These are phyloP conservation scores for Penicillium macrosclerotiorum DNA, from an alignment of 495 filamentous ascomycete species.

Conservation along the genomic window DNA sequence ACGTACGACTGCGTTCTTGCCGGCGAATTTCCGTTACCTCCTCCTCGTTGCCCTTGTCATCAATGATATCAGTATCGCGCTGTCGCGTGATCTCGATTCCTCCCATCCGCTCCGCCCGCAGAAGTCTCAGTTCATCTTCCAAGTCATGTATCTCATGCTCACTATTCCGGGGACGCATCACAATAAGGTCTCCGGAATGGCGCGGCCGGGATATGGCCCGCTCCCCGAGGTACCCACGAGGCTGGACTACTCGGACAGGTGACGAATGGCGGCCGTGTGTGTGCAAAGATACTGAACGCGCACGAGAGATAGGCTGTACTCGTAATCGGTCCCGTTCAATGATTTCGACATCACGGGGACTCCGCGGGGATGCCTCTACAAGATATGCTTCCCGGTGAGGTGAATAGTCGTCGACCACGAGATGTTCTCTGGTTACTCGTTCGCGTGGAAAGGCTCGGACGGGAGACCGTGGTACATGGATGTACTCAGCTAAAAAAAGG, in stretches of 20 bases:
- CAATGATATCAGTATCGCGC: slow-evolving; percentile 42
- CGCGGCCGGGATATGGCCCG: slow-evolving; percentile 48
- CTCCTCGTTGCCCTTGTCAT: slow-evolving; percentile 47
- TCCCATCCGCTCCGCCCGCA: slow-evolving; percentile 44
- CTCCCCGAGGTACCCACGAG: slow-evolving; percentile 27
- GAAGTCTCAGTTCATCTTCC: slow-evolving; percentile 47
- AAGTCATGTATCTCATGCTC: slow-evolving; percentile 55
- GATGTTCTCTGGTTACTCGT: slow-evolving; percentile 29
- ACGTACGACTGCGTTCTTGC: slow-evolving; percentile 84
- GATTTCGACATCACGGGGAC: slow-evolving; percentile 23
- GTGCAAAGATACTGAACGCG: slow-evolving; percentile 40
- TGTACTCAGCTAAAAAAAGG: slow-evolving; percentile 24
- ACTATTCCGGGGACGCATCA: slow-evolving; percentile 48
- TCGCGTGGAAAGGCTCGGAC: slow-evolving; percentile 23
- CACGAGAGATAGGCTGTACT: slow-evolving; percentile 32
- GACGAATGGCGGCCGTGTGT: slow-evolving; percentile 37
- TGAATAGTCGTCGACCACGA: slow-evolving; percentile 25
- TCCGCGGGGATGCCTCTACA: slow-evolving; percentile 31
- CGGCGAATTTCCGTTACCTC: slow-evolving; percentile 61
- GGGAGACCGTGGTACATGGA: slow-evolving; percentile 28
- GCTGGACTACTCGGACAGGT: slow-evolving; percentile 28
- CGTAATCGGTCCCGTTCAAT: slow-evolving; percentile 12
- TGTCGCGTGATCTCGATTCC: slow-evolving; percentile 43
- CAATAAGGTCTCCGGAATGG: slow-evolving; percentile 53
- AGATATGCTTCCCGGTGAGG: slow-evolving; percentile 29